These are phyloP conservation scores for Takashimella koratensis DNA, from an alignment of 1,284 basidiomycete genomes.

Conservation along the genomic window DNA sequence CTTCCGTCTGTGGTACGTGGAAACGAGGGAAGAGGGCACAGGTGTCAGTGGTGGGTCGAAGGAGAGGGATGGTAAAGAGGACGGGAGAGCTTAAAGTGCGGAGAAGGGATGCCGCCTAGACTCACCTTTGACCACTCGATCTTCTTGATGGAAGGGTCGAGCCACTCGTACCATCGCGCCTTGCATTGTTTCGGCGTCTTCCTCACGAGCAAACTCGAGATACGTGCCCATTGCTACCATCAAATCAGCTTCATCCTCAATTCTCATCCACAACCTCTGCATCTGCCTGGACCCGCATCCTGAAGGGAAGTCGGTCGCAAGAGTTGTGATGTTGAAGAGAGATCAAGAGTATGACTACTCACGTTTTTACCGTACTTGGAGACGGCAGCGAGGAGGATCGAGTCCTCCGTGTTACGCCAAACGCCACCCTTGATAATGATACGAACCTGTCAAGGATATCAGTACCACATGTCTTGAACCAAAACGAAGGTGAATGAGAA, in stretches of 20 bases:
- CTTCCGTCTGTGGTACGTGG: conserved; percentile 71
- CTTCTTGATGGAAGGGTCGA: conserved; percentile 99
- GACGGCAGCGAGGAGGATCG: conserved; percentile 94
- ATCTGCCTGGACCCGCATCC: neutral
- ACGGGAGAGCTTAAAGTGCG: neutral
- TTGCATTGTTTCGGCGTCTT: conserved; percentile 99
- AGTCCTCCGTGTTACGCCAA: conserved; percentile 67
- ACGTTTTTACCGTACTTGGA: conserved; percentile 97
- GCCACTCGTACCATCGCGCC: conserved; percentile 97
- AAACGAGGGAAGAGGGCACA: conserved; percentile 18
- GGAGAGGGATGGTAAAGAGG: neutral
- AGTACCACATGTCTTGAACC: too few species aligned
- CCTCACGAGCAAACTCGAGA: conserved; percentile 93
- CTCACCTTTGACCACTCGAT: conserved; percentile 95
- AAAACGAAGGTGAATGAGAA: too few species aligned
- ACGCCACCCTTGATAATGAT: conserved; percentile 91
- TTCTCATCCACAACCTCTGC: neutral
- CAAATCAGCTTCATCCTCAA: conserved; percentile 1
- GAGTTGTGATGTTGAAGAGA: neutral
- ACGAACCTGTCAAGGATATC: conserved; percentile 59
- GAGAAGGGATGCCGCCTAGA: conserved; percentile 11
- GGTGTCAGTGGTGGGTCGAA: neutral
- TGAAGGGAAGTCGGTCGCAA: neutral
- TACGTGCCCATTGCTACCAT: conserved; percentile 82
- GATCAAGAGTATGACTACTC: conserved; percentile 21